These are phyloP conservation scores for Firmiana major DNA, from an alignment of 345 rosid genomes.

Conservation along the genomic window DNA sequence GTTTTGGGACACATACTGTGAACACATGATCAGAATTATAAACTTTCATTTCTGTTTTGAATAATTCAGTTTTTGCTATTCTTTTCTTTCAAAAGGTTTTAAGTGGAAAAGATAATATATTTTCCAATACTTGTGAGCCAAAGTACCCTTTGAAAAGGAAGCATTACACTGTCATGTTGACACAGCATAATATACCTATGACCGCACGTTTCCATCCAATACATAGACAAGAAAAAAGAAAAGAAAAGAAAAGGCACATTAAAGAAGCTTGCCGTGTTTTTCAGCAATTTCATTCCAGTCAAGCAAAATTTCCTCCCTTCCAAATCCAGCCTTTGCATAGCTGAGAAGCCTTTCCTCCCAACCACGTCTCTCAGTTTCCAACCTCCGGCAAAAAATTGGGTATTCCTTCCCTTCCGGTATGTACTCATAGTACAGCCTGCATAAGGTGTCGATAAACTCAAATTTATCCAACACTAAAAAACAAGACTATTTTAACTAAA, in stretches of 20 bases:
- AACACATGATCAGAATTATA: neutral
- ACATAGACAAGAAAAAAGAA: neutral
- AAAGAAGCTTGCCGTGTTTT: slow-evolving; percentile 51
- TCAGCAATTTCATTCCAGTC: slow-evolving; percentile 91
- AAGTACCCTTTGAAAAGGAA: neutral
- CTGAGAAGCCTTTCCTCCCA: slow-evolving; percentile 36
- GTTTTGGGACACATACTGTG: neutral
- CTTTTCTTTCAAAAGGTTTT: neutral
- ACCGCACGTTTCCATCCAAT: neutral
- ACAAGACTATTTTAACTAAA: neutral
- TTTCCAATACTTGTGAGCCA: neutral
- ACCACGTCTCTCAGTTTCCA: slow-evolving; percentile 27
- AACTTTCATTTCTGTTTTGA: neutral
- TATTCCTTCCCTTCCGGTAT: slow-evolving; percentile 81
- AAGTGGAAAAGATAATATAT: neutral
- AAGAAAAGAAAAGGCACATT: neutral
- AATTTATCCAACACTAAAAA: neutral
- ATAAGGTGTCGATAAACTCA: slow-evolving; percentile 5
- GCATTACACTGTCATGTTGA: neutral
- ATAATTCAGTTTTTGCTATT: neutral
- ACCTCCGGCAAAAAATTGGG: slow-evolving; percentile 71
- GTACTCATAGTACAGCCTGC: slow-evolving; percentile 68
- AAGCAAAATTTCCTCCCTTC: slow-evolving; percentile 67
- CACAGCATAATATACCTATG: neutral
- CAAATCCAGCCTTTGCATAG: slow-evolving; percentile 22